Evolutionary conservation across 208 protist species (phyloP).

Genomic region (Trypanosomatidae sp.): DNA sequence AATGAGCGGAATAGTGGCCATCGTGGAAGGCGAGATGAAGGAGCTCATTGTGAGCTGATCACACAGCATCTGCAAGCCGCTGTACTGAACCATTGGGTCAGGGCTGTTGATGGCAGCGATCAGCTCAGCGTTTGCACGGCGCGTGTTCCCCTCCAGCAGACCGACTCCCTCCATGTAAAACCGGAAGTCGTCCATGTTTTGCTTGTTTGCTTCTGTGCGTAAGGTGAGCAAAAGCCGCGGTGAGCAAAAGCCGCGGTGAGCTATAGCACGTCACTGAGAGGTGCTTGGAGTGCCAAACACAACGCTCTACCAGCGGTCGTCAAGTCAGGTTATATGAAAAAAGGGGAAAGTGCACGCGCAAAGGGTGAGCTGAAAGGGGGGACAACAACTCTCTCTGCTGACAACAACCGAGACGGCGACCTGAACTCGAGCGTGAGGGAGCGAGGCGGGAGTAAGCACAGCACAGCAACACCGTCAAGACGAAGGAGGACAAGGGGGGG

Average conservation of each 20-base stretch:
- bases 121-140: slow-evolving; percentile 28
- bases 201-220: not conserved
- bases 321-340: not conserved
- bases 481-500: not conserved
- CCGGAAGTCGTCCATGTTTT: slow-evolving; percentile 22
- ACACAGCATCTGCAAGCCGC: slow-evolving; percentile 81
- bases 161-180: slow-evolving; percentile 17
- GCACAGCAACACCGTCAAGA: not conserved
- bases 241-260: not conserved
- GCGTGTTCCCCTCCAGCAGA: slow-evolving; percentile 22
- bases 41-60: slow-evolving; percentile 91
- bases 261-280: not conserved
- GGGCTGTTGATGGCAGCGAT: slow-evolving; percentile 48
- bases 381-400: not conserved
- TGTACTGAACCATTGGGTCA: slow-evolving; percentile 55
- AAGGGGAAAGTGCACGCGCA: not conserved
- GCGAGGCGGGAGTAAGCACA: not conserved
- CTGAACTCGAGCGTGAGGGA: not conserved
- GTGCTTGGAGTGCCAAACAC: not conserved
- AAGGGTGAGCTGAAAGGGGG: not conserved
- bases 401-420: not conserved
- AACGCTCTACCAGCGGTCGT: not conserved
- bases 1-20: slow-evolving; percentile 57
- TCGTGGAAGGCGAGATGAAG: slow-evolving; percentile 67
- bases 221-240: not conserved